phyloP scores from a whole-genome alignment of 441 rosid species.

The Syzygium syzygioides region DNA sequence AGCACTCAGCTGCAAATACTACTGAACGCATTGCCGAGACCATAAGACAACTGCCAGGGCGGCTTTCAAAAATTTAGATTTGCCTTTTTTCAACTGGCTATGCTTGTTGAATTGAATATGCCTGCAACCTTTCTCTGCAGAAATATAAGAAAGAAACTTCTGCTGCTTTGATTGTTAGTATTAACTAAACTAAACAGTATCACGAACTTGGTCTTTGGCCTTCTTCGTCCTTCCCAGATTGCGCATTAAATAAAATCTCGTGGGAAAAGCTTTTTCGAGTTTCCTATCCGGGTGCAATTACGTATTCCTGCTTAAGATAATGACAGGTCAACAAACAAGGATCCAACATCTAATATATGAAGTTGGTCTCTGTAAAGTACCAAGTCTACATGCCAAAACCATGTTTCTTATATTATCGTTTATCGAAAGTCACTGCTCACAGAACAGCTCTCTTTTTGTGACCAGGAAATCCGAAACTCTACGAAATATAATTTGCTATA shows the following conservation, averaged over 20 bases:
- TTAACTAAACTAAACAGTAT: neutral
- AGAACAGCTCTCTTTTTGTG: neutral
- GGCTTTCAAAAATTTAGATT: neutral
- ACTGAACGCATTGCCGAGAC: neutral
- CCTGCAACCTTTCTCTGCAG: neutral
- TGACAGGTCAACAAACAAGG: neutral
- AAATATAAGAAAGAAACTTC: neutral
- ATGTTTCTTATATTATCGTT: neutral
- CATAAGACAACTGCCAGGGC: neutral
- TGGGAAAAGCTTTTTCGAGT: neutral
- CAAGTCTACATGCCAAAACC: neutral
- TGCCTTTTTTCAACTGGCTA: neutral
- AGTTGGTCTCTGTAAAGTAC: neutral
- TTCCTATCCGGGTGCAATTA: neutral
- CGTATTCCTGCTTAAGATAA: neutral
- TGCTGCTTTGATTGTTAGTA: neutral
- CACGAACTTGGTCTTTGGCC: neutral
- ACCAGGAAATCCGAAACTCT: neutral
- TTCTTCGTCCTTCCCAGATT: neutral
- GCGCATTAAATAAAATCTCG: neutral
- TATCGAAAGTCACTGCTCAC: neutral
- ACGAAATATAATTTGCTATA: neutral
- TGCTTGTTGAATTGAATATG: neutral
- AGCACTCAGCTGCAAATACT: neutral
- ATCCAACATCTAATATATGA: neutral